Conservation (phyloP, 441 rosid species). For the Flueggea neowawraea region DNA sequence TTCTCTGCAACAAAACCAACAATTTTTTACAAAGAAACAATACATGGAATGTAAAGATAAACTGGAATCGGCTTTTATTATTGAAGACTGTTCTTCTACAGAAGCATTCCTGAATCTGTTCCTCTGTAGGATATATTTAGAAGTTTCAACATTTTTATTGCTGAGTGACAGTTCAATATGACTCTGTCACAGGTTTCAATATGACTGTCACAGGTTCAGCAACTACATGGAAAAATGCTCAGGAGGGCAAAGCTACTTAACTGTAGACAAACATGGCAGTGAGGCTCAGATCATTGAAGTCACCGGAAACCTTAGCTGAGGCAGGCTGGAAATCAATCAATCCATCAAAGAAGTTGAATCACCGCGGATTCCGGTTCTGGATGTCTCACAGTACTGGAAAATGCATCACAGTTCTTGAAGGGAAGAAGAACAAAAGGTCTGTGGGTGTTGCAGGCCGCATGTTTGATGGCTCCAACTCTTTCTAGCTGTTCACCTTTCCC, state of each 20-base stretch:
- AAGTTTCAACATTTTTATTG: too few species aligned
- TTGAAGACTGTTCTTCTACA: too few species aligned
- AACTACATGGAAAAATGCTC: constrained; percentile 54
- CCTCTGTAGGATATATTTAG: too few species aligned
- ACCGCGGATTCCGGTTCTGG: constrained; percentile 39
- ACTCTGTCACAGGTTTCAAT: too few species aligned
- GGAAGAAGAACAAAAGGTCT: constrained; percentile 18
- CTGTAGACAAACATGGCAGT: constrained; percentile 37
- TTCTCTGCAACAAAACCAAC: too few species aligned
- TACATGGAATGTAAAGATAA: too few species aligned
- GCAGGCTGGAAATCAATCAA: constrained; percentile 46
- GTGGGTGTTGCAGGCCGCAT: constrained; percentile 50
- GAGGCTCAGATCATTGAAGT: too few species aligned
- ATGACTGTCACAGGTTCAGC: constrained; percentile 49
- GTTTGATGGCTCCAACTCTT: constrained; percentile 44
- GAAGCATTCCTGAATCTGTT: too few species aligned
- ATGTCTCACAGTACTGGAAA: constrained; percentile 33
- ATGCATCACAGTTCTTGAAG: constrained; percentile 37
- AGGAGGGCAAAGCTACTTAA: constrained; percentile 30
- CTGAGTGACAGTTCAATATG: constrained; percentile 1
- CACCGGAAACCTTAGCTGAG: constrained; percentile 32
- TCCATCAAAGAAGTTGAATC: constrained; percentile 37
- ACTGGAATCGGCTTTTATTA: too few species aligned
- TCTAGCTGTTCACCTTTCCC: constrained; percentile 43
- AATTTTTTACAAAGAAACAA: too few species aligned